Base-by-base conservation (phyloP, 2,329 filamentous ascomycete genomes). In the Cucurbitaria berberidis region DNA sequence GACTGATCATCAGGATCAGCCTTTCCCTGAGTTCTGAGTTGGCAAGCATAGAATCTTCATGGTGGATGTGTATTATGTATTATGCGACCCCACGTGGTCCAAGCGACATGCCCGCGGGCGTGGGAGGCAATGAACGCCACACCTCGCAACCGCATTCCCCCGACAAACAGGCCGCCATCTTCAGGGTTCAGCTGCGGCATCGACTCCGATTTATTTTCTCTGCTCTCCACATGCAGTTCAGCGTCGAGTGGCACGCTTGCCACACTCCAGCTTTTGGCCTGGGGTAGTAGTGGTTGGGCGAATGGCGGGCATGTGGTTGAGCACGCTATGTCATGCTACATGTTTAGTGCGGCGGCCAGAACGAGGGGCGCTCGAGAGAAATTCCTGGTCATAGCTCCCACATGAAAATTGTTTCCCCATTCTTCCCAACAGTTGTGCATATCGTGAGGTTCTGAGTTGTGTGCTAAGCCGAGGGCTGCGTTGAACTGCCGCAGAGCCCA, bases 391-490 rank as follows among this genome's bases (percentile, higher is more conserved):
- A 62, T 64, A 64, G 63, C 63, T 64, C 36, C 55, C 18, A 43
- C 30, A 50, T 29, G 53, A 53, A 55, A 59, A 39, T 58, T 57
- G 55, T n/a, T n/a, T n/a, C n/a, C n/a, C n/a, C n/a, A n/a, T n/a
- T n/a, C n/a, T 53, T 59, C 66, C 61, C 68, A 69, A 67, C 69
- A 69, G 55, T 66, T 67, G 62, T 68, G 64, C 64, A n/a, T n/a
- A 67, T 63, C 54, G 54, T 62, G 58, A 51, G 53, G 30, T 46
- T 36, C 38, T 47, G 16, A 26, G 53, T 3, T 7, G n/a, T 30
- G 29, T 30, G 29, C 29, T 30, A 13, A 30, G 19, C 18, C 35
- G 22, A 41, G 21, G n/a, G 39, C 39, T 29, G 9, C 39, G 35
- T 55, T 34, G 29, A 46, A 34, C 27, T 35, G 35, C 45, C 35